Percentiles rank a stretch among this genome's conserved stretches.
Evolutionary conservation across 768 basidiomycete genomes (phyloP).

Genomic region (Russula emetica): DNA sequence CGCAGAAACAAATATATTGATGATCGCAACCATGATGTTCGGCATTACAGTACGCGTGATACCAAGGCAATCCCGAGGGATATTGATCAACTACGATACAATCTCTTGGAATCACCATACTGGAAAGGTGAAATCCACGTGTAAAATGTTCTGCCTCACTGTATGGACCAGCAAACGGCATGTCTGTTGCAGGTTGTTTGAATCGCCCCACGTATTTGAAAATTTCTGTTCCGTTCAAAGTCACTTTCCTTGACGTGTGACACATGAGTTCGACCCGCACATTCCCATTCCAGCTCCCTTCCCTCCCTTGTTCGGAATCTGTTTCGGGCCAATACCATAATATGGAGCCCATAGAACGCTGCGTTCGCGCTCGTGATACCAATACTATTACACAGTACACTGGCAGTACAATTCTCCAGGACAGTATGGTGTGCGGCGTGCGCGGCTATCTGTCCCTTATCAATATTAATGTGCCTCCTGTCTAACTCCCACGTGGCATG

Average conservation of each 20-base stretch:
- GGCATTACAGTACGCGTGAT: not conserved
- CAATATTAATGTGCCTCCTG: not conserved
- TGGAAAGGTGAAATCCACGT: not conserved
- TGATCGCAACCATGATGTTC: slow-evolving; percentile 12
- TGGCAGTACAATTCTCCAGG: too few species aligned
- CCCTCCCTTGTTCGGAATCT: too few species aligned
- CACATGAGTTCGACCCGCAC: too few species aligned
- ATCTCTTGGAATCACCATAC: not conserved
- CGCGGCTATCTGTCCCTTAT: not conserved
- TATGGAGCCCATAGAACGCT: too few species aligned
- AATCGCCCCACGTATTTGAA: not conserved
- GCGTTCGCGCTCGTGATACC: too few species aligned
- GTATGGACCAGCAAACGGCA: not conserved
- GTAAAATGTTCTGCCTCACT: not conserved
- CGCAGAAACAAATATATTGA: not conserved
- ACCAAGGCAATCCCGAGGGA: not conserved
- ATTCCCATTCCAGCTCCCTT: too few species aligned
- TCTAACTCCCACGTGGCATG: slow-evolving; percentile 37
- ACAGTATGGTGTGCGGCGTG: too few species aligned
- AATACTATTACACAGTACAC: too few species aligned
- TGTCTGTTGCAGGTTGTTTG: not conserved
- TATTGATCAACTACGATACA: not conserved
- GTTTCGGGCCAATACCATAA: too few species aligned
- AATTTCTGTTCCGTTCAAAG: not conserved
- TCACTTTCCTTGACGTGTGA: too few species aligned